Evolutionary conservation across 495 filamentous ascomycete genomes (phyloP).

Genomic region (Friedmanniomyces endolithicus): DNA sequence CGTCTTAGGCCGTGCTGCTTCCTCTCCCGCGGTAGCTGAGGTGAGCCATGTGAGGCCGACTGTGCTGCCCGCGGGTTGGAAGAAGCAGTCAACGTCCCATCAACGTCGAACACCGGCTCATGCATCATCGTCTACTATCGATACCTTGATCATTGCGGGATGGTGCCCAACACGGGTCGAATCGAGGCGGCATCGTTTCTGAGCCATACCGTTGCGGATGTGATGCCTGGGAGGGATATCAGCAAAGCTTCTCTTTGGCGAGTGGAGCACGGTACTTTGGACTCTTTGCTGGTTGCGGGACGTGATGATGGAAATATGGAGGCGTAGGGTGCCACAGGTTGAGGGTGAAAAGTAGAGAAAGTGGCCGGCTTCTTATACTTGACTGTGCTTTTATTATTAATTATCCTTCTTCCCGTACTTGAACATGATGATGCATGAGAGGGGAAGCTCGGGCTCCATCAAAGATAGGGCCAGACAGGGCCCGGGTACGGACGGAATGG

Average conservation of each 20-base stretch:
- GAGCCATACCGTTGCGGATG: slow-evolving; percentile 1
- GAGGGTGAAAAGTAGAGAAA: too few relatives aligned
- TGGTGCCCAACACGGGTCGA: slow-evolving; percentile 1
- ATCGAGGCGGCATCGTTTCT: slow-evolving; percentile 10
- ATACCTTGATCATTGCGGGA: slow-evolving; percentile 3
- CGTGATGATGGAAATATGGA: background rate
- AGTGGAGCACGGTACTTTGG: too few relatives aligned
- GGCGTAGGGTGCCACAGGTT: background rate
- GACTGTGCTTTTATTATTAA: too few relatives aligned
- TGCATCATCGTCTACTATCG: slow-evolving; percentile 12
- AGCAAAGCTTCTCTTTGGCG: too few relatives aligned
- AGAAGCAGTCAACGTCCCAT: background rate
- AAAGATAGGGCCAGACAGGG: too few relatives aligned
- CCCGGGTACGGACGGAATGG: too few relatives aligned
- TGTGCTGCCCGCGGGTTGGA: background rate
- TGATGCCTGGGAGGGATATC: background rate
- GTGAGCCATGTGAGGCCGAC: background rate
- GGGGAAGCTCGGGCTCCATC: background rate
- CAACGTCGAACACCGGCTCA: slow-evolving; percentile 12
- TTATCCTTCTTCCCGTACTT: background rate
- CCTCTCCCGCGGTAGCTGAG: slow-evolving; percentile 3
- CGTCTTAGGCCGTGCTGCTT: too few relatives aligned
- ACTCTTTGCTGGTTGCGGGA: too few relatives aligned
- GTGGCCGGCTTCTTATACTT: too few relatives aligned
- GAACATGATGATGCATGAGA: too few relatives aligned